phyloP scores from a whole-genome alignment of 164 flowering plant species.

The Kalanchoe fedtschenkoi region DNA sequence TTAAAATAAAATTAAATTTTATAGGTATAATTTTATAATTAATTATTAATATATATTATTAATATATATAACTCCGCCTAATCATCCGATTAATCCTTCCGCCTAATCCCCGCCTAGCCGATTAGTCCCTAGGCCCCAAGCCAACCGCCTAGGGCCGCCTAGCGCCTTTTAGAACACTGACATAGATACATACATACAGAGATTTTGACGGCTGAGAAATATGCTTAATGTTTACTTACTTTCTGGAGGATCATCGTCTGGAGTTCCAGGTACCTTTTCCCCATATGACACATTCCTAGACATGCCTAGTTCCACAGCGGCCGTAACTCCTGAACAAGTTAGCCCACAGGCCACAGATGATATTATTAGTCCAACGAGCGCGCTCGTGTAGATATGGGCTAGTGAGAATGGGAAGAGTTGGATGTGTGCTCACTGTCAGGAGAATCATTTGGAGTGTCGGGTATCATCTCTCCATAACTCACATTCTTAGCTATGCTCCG shows the following conservation, averaged over 20 bases:
- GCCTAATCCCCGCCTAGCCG: too few species aligned
- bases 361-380: neutral
- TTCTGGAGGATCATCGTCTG: constrained; percentile 15
- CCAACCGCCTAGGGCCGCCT: too few species aligned
- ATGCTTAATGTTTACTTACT: constrained; percentile 19
- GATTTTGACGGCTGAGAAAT: neutral
- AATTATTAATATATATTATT: too few species aligned
- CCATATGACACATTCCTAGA: constrained; percentile 24
- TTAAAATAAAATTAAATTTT: too few species aligned
- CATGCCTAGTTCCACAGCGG: constrained; percentile 9
- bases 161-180: too few species aligned
- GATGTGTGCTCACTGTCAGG: neutral
- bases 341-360: neutral
- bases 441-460: constrained; percentile 22
- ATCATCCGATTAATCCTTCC: too few species aligned
- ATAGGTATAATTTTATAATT: too few species aligned
- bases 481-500: constrained; percentile 12
- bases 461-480: constrained; percentile 46
- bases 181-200: too few species aligned
- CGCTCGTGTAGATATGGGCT: neutral
- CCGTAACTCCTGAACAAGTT: neutral
- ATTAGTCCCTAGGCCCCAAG: too few species aligned
- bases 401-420: neutral
- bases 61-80: too few species aligned
- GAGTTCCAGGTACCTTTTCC: constrained; percentile 44